phyloP scores from a whole-genome alignment of 169 alveolate species.

The Ichthyophthirius multifiliis region DNA sequence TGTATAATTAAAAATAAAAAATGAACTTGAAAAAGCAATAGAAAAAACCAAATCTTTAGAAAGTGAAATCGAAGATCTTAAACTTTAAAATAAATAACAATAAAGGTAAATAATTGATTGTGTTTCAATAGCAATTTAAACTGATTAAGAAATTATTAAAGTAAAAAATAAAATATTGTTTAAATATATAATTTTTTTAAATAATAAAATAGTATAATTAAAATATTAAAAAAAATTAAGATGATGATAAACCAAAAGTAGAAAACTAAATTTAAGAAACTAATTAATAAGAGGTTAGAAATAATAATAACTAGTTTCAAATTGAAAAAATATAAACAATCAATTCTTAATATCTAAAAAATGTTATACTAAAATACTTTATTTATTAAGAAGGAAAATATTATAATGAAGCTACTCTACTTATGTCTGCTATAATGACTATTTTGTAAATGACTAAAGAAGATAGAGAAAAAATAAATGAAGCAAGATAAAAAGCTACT shows the following conservation, averaged over 20 bases:
- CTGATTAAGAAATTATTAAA: not conserved
- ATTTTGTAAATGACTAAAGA: conserved; percentile 32
- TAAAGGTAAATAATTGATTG: not conserved
- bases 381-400: conserved; percentile 16
- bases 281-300: not conserved
- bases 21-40: conserved; percentile 17
- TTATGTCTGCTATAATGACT: conserved; percentile 28
- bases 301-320: not conserved
- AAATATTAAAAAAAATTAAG: not conserved
- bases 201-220: not conserved
- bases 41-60: conserved; percentile 18
- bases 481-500: conserved; percentile 15
- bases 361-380: conserved; percentile 37
- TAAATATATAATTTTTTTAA: not conserved
- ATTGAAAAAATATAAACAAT: not conserved
- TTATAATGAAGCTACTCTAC: conserved; percentile 28
- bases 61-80: not conserved
- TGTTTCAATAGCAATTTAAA: not conserved
- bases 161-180: not conserved
- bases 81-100: not conserved
- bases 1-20: conserved; percentile 4
- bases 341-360: conserved; percentile 20
- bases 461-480: conserved; percentile 25
- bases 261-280: not conserved
- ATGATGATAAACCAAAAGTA: not conserved